phyloP scores from a whole-genome alignment of 805 yeast species.

The Komagataella populi region DNA sequence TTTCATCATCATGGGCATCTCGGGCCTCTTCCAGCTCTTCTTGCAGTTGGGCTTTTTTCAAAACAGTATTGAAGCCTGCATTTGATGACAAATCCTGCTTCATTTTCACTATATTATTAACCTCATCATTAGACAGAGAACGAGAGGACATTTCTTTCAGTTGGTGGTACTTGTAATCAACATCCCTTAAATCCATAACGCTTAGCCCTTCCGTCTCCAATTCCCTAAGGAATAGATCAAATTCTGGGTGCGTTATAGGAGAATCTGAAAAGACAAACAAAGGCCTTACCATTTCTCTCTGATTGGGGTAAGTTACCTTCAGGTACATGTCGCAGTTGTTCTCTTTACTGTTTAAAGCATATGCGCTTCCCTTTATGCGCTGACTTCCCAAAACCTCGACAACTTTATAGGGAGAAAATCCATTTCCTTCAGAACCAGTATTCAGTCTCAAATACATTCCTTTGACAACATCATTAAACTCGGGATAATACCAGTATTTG shows the following conservation, averaged over 20 bases:
- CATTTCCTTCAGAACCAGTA: conserved; percentile 59
- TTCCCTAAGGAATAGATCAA: conserved; percentile 50
- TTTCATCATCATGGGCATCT: conserved; percentile 35
- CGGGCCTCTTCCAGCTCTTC: conserved; percentile 67
- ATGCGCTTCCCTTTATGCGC: conserved; percentile 23
- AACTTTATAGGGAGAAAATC: conserved; percentile 63
- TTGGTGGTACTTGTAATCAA: conserved; percentile 51
- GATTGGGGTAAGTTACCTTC: conserved; percentile 70
- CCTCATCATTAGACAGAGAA: conserved; percentile 57
- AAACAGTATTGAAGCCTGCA: conserved; percentile 49
- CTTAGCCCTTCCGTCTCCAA: conserved; percentile 40
- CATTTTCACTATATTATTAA: conserved; percentile 64
- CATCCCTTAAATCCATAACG: conserved; percentile 50
- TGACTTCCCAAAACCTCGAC: conserved; percentile 62
- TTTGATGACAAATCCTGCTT: conserved; percentile 37
- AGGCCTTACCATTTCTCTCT: conserved; percentile 65
- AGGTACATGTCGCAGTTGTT: conserved; percentile 33
- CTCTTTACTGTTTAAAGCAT: conserved; percentile 26
- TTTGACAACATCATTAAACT: conserved; percentile 51
- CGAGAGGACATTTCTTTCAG: conserved; percentile 49
- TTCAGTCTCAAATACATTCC: conserved; percentile 79
- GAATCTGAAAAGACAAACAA: conserved; percentile 63
- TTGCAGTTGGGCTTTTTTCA: conserved; percentile 55
- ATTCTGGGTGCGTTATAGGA: conserved; percentile 58
- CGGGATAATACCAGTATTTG: conserved; percentile 72